phyloP scores from a whole-genome alignment of 2,329 filamentous ascomycete species.

The Penicillium oxalicum region DNA sequence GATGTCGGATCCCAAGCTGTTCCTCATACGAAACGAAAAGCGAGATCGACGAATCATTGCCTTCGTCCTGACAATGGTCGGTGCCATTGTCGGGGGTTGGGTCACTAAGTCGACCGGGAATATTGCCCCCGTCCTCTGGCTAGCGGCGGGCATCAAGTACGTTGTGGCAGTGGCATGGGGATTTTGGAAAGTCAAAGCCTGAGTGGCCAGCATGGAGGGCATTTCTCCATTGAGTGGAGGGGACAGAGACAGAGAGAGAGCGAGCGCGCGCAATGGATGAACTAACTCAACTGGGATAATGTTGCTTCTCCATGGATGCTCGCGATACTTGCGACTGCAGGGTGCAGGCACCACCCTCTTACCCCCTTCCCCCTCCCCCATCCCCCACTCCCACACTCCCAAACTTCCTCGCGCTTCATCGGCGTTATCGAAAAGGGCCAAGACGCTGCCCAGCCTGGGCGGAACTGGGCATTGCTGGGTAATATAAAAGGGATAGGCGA shows the following conservation, averaged over 20 bases:
- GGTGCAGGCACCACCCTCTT: too few relatives aligned
- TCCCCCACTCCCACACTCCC: too few relatives aligned
- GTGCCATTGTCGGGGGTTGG: slow-evolving; percentile 26
- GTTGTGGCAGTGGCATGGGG: slow-evolving; percentile 17
- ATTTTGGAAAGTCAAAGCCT: slow-evolving; percentile 16
- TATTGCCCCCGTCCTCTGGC: slow-evolving; percentile 21
- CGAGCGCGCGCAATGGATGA: too few relatives aligned
- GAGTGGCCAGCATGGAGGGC: background rate
- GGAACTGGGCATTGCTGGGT: too few relatives aligned
- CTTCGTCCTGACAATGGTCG: slow-evolving; percentile 22
- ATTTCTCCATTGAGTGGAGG: background rate
- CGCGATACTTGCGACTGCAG: too few relatives aligned
- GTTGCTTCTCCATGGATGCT: too few relatives aligned
- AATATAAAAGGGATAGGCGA: too few relatives aligned
- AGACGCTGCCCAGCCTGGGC: too few relatives aligned
- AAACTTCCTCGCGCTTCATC: too few relatives aligned
- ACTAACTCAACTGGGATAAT: too few relatives aligned
- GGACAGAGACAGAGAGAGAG: background rate
- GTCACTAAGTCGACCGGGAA: slow-evolving; percentile 22
- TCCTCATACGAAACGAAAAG: slow-evolving; percentile 23
- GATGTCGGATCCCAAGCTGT: slow-evolving; percentile 25
- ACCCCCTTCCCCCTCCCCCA: too few relatives aligned
- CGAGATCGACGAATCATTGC: slow-evolving; percentile 25
- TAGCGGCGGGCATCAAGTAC: slow-evolving; percentile 22
- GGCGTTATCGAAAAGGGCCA: too few relatives aligned